Percentiles rank a stretch among this genome's conserved stretches.
Conservation (phyloP, 306 rosid species). For the Trichosanthes cucumerina region DNA sequence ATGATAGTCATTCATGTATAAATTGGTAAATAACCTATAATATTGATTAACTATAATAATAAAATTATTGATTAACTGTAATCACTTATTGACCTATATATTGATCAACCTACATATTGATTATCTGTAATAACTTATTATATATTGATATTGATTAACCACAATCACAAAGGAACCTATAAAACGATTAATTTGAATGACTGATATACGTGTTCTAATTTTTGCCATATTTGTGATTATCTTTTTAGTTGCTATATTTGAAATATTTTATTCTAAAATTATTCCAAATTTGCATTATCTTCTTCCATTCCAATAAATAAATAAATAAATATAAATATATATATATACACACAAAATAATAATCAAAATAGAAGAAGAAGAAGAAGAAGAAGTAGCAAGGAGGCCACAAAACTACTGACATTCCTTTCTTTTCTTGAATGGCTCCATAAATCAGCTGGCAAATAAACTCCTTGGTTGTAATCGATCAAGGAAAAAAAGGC, state of each 20-base stretch:
- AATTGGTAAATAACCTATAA: too few relatives aligned
- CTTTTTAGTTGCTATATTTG: background rate
- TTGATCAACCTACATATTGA: background rate
- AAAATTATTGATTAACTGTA: background rate
- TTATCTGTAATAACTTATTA: background rate
- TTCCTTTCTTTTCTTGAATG: background rate
- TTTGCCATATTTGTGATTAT: background rate
- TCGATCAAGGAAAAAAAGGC: background rate
- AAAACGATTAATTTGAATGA: too few relatives aligned
- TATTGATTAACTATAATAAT: too few relatives aligned
- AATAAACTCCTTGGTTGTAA: background rate
- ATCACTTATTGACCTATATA: background rate
- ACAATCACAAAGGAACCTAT: background rate
- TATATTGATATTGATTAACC: background rate
- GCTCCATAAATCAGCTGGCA: background rate
- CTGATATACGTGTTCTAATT: too few relatives aligned
- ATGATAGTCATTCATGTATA: background rate
- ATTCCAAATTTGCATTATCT: background rate
- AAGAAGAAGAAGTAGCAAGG: too few relatives aligned
- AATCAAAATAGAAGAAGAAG: too few relatives aligned
- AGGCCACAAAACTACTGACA: background rate
- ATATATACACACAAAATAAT: too few relatives aligned
- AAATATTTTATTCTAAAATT: too few relatives aligned
- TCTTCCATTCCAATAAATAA: background rate
- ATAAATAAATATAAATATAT: too few relatives aligned